phyloP scores from a whole-genome alignment of 1,284 basidiomycete genomes.

The Puccinia triticina region DNA sequence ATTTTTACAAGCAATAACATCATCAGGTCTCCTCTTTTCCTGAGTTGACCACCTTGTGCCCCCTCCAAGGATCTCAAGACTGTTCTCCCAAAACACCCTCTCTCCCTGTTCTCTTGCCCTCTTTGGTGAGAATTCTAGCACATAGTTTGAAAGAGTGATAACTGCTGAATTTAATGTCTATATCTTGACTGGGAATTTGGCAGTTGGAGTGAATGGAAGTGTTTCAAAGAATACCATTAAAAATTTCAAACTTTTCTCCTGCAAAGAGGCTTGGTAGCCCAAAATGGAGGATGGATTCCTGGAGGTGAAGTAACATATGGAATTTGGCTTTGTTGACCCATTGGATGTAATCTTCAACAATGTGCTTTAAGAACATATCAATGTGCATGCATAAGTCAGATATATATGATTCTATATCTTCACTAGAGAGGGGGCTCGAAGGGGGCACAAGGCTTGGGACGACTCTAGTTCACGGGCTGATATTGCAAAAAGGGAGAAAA shows the following conservation, averaged over 20 bases:
- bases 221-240: slow-evolving; percentile 2
- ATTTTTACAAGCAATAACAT: no score
- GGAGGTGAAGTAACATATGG: slow-evolving; percentile 23
- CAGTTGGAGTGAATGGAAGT: background rate
- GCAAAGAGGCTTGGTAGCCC: background rate
- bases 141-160: background rate
- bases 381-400: background rate
- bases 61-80: no score
- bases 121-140: no score
- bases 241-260: slow-evolving; percentile 5
- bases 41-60: no score
- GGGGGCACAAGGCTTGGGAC: no score
- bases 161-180: background rate
- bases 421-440: no score
- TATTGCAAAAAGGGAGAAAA: no score
- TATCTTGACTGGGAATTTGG: background rate
- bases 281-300: background rate
- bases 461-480: no score
- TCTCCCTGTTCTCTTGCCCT: no score
- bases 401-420: background rate
- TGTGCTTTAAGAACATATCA: background rate
- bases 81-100: no score
- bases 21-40: no score
- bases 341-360: background rate
- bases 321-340: no score